Conservation (phyloP, 331 rosid genomes). For the Malus hybrid region DNA sequence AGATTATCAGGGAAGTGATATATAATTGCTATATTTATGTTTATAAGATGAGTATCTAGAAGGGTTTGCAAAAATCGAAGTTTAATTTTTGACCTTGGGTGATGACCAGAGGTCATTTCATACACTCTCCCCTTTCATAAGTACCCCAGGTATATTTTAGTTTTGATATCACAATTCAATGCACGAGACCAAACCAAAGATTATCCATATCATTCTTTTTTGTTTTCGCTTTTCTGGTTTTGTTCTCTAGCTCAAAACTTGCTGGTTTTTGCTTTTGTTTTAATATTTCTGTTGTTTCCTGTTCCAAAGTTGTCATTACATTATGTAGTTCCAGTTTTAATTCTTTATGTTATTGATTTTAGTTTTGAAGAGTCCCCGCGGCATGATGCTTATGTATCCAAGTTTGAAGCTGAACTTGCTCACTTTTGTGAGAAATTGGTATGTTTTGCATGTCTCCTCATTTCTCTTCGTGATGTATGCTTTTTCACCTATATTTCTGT, state of each 20-base stretch:
- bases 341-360: conserved; percentile 14
- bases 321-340: conserved; percentile 9
- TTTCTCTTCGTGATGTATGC: not conserved
- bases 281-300: not conserved
- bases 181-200: not conserved
- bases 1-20: not conserved
- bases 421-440: conserved; percentile 98
- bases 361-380: conserved; percentile 94
- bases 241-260: not conserved
- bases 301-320: not conserved
- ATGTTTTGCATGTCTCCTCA: conserved; percentile 8
- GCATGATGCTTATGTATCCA: conserved; percentile 73
- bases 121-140: not conserved
- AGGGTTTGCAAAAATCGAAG: not conserved
- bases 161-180: not conserved
- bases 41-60: not conserved
- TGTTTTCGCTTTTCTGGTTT: not conserved
- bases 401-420: conserved; percentile 90
- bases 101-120: not conserved
- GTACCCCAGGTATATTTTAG: not conserved
- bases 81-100: not conserved
- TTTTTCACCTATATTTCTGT: not conserved
- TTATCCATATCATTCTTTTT: not conserved
- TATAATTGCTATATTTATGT: not conserved
- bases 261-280: not conserved